Evolutionary conservation across 768 basidiomycete genomes (phyloP), one percentile per base, ranked within the genome.

Genomic region (Trametes punicea): DNA sequence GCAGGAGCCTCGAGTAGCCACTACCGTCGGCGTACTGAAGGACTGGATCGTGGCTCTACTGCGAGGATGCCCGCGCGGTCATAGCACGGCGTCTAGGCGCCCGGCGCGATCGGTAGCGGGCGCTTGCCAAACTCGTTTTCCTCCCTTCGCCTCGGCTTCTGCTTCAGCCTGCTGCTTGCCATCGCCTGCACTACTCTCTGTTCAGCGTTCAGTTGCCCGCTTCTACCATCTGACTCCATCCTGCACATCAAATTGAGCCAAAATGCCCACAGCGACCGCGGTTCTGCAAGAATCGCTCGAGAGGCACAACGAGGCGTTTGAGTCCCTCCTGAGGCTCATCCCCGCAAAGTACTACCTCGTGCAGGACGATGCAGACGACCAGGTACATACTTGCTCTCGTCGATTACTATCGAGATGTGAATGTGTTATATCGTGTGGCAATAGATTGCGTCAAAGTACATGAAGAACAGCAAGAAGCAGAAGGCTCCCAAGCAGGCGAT

Each of bases 321-420:
- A 94, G 65, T 76, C 83, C 0, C 75, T 98, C 4, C 76, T 97
- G 2, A 83, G 78, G 36, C 81, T 97, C 42, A 97, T 98, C 52
- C 96, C 96, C 0, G 80, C 94, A 5, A 88, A 87, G 74, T 93
- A 89, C 69, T 98, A 98, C 71, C 75, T 97, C 46, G 80, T 83
- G 2, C 78, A 76, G 36, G 86, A 88, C 18, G 80, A 81, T 41
- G 74, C 75, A 1, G 83, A 87, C 47, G 87, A 87, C 57, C 83
- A 86, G 77, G 89, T 55, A 15, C 44, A 41, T 27, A 46, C 6
- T 18, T 40, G 11, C 10, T 23, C 15, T 9, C n/a, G n/a, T n/a
- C n/a, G n/a, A n/a, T n/a, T 23, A 27, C 25, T 30, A 40, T 18
- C 13, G 3, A 7, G 25, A 23, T 11, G 15, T 27, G 11, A 15